A percentile compares a stretch with the other conserved stretches of the same genome.
Evolutionary conservation across 2,329 filamentous ascomycete genomes (phyloP).

Genomic region (Aspergillus intermedius): DNA sequence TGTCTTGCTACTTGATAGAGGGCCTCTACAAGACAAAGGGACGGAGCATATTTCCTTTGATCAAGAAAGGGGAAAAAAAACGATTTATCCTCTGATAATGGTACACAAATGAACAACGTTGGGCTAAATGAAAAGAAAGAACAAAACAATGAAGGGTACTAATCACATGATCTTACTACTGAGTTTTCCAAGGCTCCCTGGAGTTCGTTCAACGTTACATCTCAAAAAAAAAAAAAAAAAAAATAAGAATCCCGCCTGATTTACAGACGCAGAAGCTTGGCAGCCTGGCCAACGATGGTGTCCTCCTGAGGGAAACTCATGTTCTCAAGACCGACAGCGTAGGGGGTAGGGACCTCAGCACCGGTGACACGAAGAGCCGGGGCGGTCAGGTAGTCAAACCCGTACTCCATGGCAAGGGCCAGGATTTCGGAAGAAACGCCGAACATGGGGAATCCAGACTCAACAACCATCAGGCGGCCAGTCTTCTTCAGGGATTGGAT

Average conservation of each 20-base stretch:
- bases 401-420: slow-evolving; percentile 93
- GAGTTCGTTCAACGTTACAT: slow-evolving; percentile 2
- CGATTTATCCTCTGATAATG: slow-evolving; percentile 17
- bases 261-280: slow-evolving; percentile 79
- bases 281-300: slow-evolving; percentile 79
- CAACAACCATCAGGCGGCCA: slow-evolving; percentile 78
- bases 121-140: slow-evolving; percentile 2
- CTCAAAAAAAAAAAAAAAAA: slow-evolving; percentile 1
- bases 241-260: slow-evolving; percentile 2
- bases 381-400: slow-evolving; percentile 93
- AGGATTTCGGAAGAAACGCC: slow-evolving; percentile 90
- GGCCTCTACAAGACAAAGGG: too few relatives aligned
- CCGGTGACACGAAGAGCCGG: slow-evolving; percentile 91
- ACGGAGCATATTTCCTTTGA: neutral
- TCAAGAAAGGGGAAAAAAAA: neutral
- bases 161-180: slow-evolving; percentile 29
- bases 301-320: slow-evolving; percentile 90
- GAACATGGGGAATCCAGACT: slow-evolving; percentile 94
- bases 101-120: slow-evolving; percentile 14
- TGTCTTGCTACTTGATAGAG: too few relatives aligned
- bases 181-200: slow-evolving; percentile 10
- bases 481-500: slow-evolving; percentile 99
- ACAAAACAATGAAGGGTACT: slow-evolving; percentile 25
- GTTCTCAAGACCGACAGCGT: slow-evolving; percentile 86
- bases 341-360: slow-evolving; percentile 94